phyloP scores from a whole-genome alignment of 176 grass and related monocot species.

The Alopecurus myosuroides region DNA sequence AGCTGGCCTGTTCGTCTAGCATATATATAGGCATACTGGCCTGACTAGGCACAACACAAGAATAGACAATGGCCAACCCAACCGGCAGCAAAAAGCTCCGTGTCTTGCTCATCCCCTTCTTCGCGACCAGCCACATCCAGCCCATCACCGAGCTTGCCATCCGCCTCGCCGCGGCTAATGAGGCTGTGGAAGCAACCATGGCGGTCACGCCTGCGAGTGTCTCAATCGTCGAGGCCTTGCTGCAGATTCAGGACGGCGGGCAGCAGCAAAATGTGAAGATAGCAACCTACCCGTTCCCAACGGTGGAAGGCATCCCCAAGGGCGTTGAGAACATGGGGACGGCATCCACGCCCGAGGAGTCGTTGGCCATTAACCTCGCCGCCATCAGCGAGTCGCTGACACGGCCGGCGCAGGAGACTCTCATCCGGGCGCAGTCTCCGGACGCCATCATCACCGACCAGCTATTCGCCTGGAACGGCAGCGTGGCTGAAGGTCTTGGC shows the following conservation, averaged over 20 bases:
- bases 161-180: background rate
- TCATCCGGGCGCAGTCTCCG: background rate
- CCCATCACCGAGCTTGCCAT: background rate
- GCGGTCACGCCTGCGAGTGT: conserved; percentile 13
- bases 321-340: too few species aligned
- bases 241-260: too few species aligned
- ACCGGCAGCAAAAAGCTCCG: too few species aligned
- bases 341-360: too few species aligned
- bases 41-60: too few species aligned
- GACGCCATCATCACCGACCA: background rate
- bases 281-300: background rate
- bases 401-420: background rate
- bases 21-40: too few species aligned
- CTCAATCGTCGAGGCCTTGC: background rate
- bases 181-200: background rate
- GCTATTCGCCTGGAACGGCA: background rate
- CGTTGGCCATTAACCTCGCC: background rate
- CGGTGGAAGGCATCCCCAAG: background rate
- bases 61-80: too few species aligned
- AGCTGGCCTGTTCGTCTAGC: too few species aligned
- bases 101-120: background rate
- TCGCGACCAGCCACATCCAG: background rate
- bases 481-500: background rate
- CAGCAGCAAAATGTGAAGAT: too few species aligned
- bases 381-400: background rate